Conservation (phyloP, 1,284 basidiomycete genomes). For the Sanguinoderma infundibulare region DNA sequence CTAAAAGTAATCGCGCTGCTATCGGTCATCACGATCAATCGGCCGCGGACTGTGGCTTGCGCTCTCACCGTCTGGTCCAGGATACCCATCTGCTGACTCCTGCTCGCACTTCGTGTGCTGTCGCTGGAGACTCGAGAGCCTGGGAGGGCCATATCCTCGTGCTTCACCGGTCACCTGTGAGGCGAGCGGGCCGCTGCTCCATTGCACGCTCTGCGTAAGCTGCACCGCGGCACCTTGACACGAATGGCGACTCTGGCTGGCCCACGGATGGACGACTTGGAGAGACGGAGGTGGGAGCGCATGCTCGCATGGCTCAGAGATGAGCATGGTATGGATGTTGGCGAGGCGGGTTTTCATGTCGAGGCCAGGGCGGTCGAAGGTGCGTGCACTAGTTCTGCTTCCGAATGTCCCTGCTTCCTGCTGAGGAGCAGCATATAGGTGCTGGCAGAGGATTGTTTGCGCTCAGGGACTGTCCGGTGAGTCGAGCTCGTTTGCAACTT, state of each 20-base stretch:
- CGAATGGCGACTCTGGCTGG: background rate
- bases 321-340: constrained; percentile 53
- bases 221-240: too few species aligned
- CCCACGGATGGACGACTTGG: constrained; percentile 24
- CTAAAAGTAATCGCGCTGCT: constrained; percentile 20
- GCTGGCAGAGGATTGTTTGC: constrained; percentile 78
- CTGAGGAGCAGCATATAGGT: constrained; percentile 41
- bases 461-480: constrained; percentile 47
- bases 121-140: background rate
- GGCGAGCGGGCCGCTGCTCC: background rate
- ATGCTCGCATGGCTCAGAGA: constrained; percentile 60
- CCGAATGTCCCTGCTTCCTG: background rate
- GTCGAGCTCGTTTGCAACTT: constrained; percentile 14
- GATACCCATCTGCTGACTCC: constrained; percentile 6
- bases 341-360: constrained; percentile 42
- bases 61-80: constrained; percentile 25
- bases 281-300: constrained; percentile 49
- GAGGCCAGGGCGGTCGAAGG: constrained; percentile 44
- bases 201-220: background rate
- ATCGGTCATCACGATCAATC: constrained; percentile 29
- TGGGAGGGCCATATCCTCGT: background rate
- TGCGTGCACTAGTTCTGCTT: constrained; percentile 2
- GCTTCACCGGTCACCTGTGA: too few species aligned
- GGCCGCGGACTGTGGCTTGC: constrained; percentile 7
- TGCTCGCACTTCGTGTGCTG: background rate